phyloP scores from a whole-genome alignment of 306 rosid genomes.

The Sindora glabra region DNA sequence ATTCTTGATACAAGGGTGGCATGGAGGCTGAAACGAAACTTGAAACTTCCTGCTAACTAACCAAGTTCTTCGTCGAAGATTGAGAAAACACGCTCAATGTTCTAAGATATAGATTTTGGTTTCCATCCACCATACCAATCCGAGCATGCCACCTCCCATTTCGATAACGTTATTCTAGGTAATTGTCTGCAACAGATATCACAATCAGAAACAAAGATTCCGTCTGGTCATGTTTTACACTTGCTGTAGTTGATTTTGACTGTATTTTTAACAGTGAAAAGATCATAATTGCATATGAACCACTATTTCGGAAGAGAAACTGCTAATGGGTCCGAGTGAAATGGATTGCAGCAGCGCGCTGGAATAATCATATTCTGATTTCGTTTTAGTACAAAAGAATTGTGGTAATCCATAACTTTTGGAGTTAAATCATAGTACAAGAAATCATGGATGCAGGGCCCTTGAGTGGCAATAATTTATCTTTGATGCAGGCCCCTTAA shows the following conservation, averaged over 20 bases:
- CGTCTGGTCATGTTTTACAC: slow-evolving; percentile 49
- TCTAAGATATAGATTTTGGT: too few relatives aligned
- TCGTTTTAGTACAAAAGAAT: too few relatives aligned
- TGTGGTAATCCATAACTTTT: slow-evolving; percentile 15
- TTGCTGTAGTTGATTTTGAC: slow-evolving; percentile 36
- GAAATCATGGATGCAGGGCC: slow-evolving; percentile 14
- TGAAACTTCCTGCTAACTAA: too few relatives aligned
- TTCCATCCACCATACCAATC: too few relatives aligned
- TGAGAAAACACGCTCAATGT: too few relatives aligned
- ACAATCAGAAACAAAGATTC: background rate
- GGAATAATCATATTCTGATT: too few relatives aligned
- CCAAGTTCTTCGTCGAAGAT: too few relatives aligned
- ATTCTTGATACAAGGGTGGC: too few relatives aligned
- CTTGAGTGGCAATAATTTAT: slow-evolving; percentile 25
- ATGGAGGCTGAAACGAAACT: too few relatives aligned
- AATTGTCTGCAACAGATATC: too few relatives aligned
- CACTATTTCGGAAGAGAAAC: background rate
- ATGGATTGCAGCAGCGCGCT: slow-evolving; percentile 1
- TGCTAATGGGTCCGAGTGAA: slow-evolving; percentile 9
- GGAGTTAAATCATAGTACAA: slow-evolving; percentile 24
- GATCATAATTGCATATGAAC: slow-evolving; percentile 12
- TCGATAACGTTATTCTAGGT: too few relatives aligned
- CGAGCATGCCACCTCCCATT: too few relatives aligned
- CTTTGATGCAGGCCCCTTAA: slow-evolving; percentile 26
- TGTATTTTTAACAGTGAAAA: slow-evolving; percentile 29